Base-by-base conservation (phyloP, 225 moss, liverwort and hornwort genomes). In the Pleurozium schreberi region DNA sequence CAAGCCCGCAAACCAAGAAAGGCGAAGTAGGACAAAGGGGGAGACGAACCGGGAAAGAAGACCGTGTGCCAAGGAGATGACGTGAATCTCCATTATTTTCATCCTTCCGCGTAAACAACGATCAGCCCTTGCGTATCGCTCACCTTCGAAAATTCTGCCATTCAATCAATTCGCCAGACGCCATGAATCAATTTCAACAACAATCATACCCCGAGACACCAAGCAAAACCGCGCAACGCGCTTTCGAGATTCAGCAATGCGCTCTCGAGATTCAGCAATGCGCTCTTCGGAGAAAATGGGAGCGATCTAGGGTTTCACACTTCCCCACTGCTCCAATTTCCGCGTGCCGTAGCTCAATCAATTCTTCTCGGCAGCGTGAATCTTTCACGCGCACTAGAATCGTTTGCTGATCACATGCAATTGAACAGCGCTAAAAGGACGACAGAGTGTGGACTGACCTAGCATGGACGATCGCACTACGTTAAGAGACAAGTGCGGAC, bases 291-390 rank as follows among this genome's bases (percentile, higher is more conserved):
- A 84, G 80, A 75, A 34, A 60, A 61, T 70, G 80, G 53, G 27
- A 91, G 74, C 86, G 73, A 83, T 50, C 91, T 91, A 93, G 93
- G 93, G 88, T 93, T 93, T 91, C 59, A 84, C 89, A 89, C 80
- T 88, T 82, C 49, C 66, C 55, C 74, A 80, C 86, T 59, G 30
- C 85, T 77, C 88, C 88, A 91, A 93, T 82, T 93, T 61, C n/a
- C 64, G 57, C 89, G 45, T 88, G 79, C 42, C 67, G 89, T 66
- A 80, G 89, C 84, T 91, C 61, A 75, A 88, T 86, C 26, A 52
- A 88, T 34, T 84, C 79, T 34, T 67, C 34, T 23, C 76, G 36
- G 53, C 14, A 23, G 53, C 36, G 21, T 50, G 34, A 49, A 49
- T 49, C 49, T 49, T 49, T 38, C 33, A 21, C 33, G 81, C 45